Conservation (phyloP, 2,329 filamentous ascomycete genomes). For the Claviceps sp. region DNA sequence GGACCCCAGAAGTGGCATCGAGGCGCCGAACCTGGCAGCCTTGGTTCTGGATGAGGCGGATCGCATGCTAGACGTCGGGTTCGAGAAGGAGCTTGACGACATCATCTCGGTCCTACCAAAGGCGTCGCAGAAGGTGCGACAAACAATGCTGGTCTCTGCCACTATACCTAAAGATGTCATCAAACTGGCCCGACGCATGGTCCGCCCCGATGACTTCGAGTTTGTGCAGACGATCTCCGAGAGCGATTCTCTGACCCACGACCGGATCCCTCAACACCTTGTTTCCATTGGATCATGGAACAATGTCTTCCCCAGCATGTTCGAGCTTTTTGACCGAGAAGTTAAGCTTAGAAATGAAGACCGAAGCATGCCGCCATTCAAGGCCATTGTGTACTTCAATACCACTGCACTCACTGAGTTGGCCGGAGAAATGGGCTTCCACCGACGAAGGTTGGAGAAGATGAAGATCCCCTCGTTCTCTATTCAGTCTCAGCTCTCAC, state of each 20-base stretch:
- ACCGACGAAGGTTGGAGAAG: conserved; percentile 24
- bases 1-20: conserved; percentile 48
- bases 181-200: conserved; percentile 59
- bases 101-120: conserved; percentile 53
- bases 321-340: conserved; percentile 60
- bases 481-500: conserved; percentile 70
- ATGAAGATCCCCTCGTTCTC: conserved; percentile 26
- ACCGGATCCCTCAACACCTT: conserved; percentile 67
- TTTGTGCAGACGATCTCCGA: conserved; percentile 80
- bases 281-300: conserved; percentile 55
- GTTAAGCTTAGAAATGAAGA: conserved; percentile 25
- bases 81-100: conserved; percentile 48
- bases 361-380: conserved; percentile 51
- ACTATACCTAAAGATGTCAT: conserved; percentile 81
- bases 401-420: conserved; percentile 62
- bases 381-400: conserved; percentile 89
- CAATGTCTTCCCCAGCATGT: conserved; percentile 61
- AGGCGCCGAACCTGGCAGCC: conserved; percentile 72
- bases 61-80: conserved; percentile 94
- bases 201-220: conserved; percentile 68
- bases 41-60: conserved; percentile 95
- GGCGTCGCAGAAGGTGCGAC: conserved; percentile 50
- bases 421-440: conserved; percentile 39
- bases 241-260: conserved; percentile 74
- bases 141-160: conserved; percentile 91